These are phyloP conservation scores for Umbelopsis isabellina DNA, from an alignment of 192 early-diverging fungal species.

Conservation along the genomic window DNA sequence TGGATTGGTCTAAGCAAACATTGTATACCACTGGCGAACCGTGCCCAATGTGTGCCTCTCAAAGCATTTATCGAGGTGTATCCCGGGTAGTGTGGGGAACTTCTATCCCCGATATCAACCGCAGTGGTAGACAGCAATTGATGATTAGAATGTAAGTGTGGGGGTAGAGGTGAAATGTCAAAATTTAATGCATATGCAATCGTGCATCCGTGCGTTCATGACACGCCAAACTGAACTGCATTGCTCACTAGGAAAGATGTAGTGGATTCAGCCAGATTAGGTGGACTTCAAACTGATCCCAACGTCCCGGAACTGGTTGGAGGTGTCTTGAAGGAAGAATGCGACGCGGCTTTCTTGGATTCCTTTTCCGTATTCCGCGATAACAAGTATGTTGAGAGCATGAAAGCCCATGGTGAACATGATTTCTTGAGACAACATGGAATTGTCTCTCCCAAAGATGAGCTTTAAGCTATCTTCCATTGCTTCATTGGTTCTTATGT, in stretches of 20 bases:
- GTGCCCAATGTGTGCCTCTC: constrained; percentile 37
- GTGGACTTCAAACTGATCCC: constrained; percentile 19
- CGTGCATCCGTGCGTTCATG: too few species aligned
- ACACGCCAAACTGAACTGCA: too few species aligned
- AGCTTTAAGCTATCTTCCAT: constrained; percentile 3
- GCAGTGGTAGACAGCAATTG: constrained; percentile 31
- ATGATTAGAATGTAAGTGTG: constrained; percentile 27
- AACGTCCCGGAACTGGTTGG: constrained; percentile 18
- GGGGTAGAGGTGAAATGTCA: too few species aligned
- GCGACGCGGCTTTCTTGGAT: constrained; percentile 27
- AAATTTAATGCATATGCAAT: too few species aligned
- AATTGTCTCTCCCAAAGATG: neutral
- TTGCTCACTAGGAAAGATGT: constrained; percentile 22
- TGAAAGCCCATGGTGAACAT: constrained; percentile 15
- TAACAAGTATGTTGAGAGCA: constrained; percentile 14
- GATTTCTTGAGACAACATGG: constrained; percentile 19
- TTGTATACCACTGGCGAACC: constrained; percentile 35
- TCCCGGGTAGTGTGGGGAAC: constrained; percentile 33
- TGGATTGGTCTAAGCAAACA: constrained; percentile 31
- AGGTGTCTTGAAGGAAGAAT: constrained; percentile 28
- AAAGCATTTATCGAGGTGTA: constrained; percentile 33
- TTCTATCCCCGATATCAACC: constrained; percentile 33
- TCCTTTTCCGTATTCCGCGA: constrained; percentile 25
- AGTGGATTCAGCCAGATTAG: constrained; percentile 18
- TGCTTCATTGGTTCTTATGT: neutral